Evolutionary conservation across 352 stramenopile genomes (phyloP), one percentile per base, ranked within the genome.

Genomic region (Globisporangium mamillatum): DNA sequence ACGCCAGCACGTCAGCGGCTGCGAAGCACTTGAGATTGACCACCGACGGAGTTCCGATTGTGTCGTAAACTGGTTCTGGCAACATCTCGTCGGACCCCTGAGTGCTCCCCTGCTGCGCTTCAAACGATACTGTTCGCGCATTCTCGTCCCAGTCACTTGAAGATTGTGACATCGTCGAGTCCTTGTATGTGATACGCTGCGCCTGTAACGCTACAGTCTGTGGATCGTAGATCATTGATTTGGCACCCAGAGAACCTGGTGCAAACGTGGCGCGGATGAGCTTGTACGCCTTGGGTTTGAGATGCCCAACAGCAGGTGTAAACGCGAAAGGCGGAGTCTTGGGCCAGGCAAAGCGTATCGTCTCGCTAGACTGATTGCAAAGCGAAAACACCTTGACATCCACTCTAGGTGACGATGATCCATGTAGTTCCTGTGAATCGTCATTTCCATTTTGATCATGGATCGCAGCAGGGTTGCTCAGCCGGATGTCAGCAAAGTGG

Each of bases 401-500:
- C 0, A 71, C 80, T 18, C 34, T 20, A 16, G 41, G 4, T 1
- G 20, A 10, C 4, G 22, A n/a, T 0, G 29, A 32, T 18, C 27
- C 29, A 4, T 36, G 24, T 44, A 66, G 41, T 1, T 74, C 46
- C 1, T 66, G 64, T 0, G 14, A 3, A 10, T 71, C 66, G 24
- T 66, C 12, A 12, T 52, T 46, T 63, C 48, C 44, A 41, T 25
- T 29, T 25, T 44, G 36, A 6, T 22, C 34, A 6, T 50, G 52
- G 2, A 12, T 50, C 1, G 14, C 9, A 41, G 52, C n/a, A 9
- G 3, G 16, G n/a, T 48, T 61, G 12, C n/a, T 8, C 4, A 98
- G 44, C 6, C 81, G 69, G n/a, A 98, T 81, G 56, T 97, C 88
- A 12, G 92, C 85, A 69, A 98, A 98, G 57, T 90, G 74, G 4